Percentiles rank a stretch among this genome's conserved stretches.
Conservation (phyloP, 495 filamentous ascomycete species). For the Hyaloscypha hepaticicola region DNA sequence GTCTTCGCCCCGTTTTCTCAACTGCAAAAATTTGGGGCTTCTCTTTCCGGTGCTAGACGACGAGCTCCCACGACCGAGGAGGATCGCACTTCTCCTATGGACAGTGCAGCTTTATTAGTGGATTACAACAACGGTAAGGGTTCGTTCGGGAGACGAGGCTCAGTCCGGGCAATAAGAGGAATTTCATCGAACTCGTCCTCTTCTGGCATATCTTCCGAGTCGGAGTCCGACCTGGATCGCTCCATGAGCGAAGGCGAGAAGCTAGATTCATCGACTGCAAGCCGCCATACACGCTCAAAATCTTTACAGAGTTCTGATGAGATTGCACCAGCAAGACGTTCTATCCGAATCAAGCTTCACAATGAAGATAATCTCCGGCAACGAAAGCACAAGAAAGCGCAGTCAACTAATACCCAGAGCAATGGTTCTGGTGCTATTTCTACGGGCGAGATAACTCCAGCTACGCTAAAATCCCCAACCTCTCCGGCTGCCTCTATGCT, state of each 20-base stretch:
- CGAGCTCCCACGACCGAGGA: conserved; percentile 38
- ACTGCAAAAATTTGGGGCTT: conserved; percentile 48
- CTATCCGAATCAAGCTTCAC: conserved; percentile 87
- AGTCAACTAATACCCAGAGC: conserved; percentile 39
- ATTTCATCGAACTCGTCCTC: conserved; percentile 58
- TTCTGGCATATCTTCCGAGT: conserved; percentile 56
- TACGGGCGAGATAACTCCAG: conserved; percentile 39
- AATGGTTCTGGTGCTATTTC: conserved; percentile 32
- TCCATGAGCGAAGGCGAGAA: conserved; percentile 27
- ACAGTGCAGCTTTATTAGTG: conserved; percentile 21
- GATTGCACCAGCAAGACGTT: conserved; percentile 65
- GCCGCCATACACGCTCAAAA: conserved; percentile 33
- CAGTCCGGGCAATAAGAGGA: conserved; percentile 25
- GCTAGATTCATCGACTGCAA: conserved; percentile 10
- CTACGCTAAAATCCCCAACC: conserved; percentile 81
- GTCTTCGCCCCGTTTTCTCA: conserved; percentile 70
- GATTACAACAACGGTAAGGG: conserved; percentile 8
- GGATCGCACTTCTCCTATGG: conserved; percentile 36
- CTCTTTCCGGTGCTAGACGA: conserved; percentile 35
- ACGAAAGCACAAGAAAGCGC: conserved; percentile 57
- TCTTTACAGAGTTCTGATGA: conserved; percentile 47
- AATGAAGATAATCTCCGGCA: conserved; percentile 71
- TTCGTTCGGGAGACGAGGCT: conserved; percentile 8
- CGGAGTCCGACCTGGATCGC: conserved; percentile 54
- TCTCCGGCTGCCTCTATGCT: conserved; percentile 68